Base-by-base conservation (phyloP, 2,329 filamentous ascomycete species). In the Aspergillus ibericus region DNA sequence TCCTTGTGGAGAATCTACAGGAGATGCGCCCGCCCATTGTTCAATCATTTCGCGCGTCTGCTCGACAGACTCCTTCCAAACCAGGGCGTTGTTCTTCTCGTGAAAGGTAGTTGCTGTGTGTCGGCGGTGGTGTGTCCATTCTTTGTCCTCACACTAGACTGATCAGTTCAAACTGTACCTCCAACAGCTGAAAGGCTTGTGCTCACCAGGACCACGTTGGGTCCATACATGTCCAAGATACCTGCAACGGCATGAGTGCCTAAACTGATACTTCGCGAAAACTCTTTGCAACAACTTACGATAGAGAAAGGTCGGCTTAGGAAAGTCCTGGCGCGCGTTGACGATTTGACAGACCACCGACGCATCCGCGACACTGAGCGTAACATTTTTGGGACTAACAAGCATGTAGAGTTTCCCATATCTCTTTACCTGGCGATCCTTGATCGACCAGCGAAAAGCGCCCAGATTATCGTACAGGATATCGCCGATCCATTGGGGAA, bases 81-180 rank as follows among this genome's bases (percentile, higher is more conserved):
- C 78, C 4, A 75, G 59, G 5, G 60, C 60, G 34, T 74, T 78
- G 38, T 74, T 77, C 40, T 73, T 71, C 58, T 82, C 78, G 42
- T 77, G 80, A 66, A 82, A 81, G 5, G 73, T 71, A 0, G 76
- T 70, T 4, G 75, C 74, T 3, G 74, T 77, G 20, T 80, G 68
- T 50, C 73, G 75, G 9, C 79, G 72, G 55, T 81, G 79, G 27
- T 77, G 72, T n/a, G 72, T 62, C 79, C 79, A 81, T 13, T 74
- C 70, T 22, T 70, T 60, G 25, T 73, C 72, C 49, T 70, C 63
- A 29, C 63, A 61, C 69, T 71, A 36, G 9, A 15, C 32, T 35
- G 18, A 25, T 44, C 15, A 55, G 34, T 18, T 40, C 15, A 27
- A 13, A 7, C 16, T 18, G 15, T 29, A 1, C 6, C 9, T 25